A percentile compares a stretch with the other conserved stretches of the same genome.
These are phyloP conservation scores for Neurospora hispaniola DNA, from an alignment of 495 filamentous ascomycete species.

Conservation along the genomic window DNA sequence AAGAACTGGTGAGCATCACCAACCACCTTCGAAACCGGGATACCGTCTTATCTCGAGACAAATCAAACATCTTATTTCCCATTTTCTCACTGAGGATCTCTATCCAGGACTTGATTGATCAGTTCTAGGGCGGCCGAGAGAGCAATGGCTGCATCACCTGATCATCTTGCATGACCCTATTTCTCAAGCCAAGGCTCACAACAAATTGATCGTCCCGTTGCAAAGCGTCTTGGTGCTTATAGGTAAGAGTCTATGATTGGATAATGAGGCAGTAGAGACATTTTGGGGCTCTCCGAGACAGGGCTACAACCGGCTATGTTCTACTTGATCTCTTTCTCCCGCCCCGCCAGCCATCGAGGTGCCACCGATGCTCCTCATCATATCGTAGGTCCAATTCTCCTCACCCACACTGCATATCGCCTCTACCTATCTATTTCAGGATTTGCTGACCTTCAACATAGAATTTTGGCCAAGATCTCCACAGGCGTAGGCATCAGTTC, in stretches of 20 bases:
- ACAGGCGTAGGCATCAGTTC: neutral
- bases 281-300: neutral
- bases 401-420: neutral
- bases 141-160: constrained; percentile 20
- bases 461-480: neutral
- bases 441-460: neutral
- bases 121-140: neutral
- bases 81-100: neutral
- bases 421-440: neutral
- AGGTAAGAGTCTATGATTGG: constrained; percentile 9
- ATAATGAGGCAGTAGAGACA: neutral
- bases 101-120: neutral
- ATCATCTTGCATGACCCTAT: constrained; percentile 17
- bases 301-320: neutral
- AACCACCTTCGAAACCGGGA: constrained; percentile 1
- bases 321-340: neutral
- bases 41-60: constrained; percentile 7
- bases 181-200: neutral
- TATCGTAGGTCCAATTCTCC: neutral
- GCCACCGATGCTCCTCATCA: neutral
- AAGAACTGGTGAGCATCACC: constrained; percentile 1
- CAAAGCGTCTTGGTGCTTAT: neutral
- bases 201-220: neutral
- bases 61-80: neutral
- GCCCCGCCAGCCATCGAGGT: neutral